These are phyloP conservation scores for Ogataea minuta DNA, from an alignment of 805 yeast genomes.

Conservation along the genomic window DNA sequence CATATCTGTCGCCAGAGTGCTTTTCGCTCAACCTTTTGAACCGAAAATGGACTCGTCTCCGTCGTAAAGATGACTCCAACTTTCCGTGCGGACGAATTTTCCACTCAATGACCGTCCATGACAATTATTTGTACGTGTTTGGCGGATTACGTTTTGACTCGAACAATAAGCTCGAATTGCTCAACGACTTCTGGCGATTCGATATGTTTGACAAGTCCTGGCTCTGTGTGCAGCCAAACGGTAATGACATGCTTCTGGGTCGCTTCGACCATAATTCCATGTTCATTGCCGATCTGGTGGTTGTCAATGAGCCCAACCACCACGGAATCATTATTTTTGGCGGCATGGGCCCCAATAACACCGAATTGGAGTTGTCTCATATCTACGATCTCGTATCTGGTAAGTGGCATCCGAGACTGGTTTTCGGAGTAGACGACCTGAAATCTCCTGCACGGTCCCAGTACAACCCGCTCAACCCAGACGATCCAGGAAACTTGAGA, in stretches of 20 bases:
- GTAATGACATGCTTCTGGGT: slow-evolving; percentile 24
- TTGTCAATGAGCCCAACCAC: slow-evolving; percentile 38
- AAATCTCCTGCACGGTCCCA: background rate
- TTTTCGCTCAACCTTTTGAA: slow-evolving; percentile 60
- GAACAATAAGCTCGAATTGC: slow-evolving; percentile 40
- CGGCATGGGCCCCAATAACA: slow-evolving; percentile 42
- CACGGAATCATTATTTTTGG: slow-evolving; percentile 54
- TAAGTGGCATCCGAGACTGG: slow-evolving; percentile 18
- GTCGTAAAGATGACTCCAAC: slow-evolving; percentile 31
- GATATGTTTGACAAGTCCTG: slow-evolving; percentile 52
- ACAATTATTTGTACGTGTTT: slow-evolving; percentile 52
- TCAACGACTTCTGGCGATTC: slow-evolving; percentile 70
- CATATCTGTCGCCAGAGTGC: slow-evolving; percentile 59
- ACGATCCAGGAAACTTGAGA: background rate
- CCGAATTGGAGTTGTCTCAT: slow-evolving; percentile 34
- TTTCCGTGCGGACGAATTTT: slow-evolving; percentile 50
- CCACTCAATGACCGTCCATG: slow-evolving; percentile 54
- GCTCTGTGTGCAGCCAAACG: slow-evolving; percentile 45
- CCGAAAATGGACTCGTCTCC: slow-evolving; percentile 49
- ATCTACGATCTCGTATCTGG: slow-evolving; percentile 46
- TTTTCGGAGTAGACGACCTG: slow-evolving; percentile 1
- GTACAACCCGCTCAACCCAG: background rate
- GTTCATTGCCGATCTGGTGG: slow-evolving; percentile 36
- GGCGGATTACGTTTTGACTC: slow-evolving; percentile 59
- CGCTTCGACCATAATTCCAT: slow-evolving; percentile 57